These are phyloP conservation scores for Sedum album DNA, from an alignment of 164 flowering plant species.

Conservation along the genomic window DNA sequence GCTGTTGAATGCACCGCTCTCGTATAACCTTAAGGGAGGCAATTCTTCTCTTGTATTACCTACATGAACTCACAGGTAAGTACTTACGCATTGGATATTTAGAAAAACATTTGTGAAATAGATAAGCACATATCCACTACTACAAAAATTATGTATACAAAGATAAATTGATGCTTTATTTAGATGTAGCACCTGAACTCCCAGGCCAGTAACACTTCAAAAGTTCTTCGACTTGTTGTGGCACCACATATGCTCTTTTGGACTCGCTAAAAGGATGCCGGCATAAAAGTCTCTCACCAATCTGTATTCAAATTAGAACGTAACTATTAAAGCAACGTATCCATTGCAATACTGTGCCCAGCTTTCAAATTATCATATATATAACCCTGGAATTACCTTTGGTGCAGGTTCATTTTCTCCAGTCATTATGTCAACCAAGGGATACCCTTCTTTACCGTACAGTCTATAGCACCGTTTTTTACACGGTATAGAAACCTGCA, in stretches of 20 bases:
- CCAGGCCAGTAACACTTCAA: constrained; percentile 94
- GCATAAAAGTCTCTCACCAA: constrained; percentile 72
- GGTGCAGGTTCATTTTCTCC: constrained; percentile 96
- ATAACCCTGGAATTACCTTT: constrained; percentile 40
- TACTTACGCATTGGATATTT: background rate
- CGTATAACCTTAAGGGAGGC: constrained; percentile 56
- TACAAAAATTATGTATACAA: background rate
- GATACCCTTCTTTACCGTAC: constrained; percentile 92
- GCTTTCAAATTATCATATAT: background rate
- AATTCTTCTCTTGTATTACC: constrained; percentile 54
- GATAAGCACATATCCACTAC: background rate
- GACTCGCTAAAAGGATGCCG: constrained; percentile 99
- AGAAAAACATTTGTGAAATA: background rate
- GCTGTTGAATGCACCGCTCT: constrained; percentile 70
- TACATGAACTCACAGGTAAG: constrained; percentile 20
- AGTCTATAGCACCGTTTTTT: constrained; percentile 81
- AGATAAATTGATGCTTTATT: background rate
- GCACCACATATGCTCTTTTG: constrained; percentile 96
- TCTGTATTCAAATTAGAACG: constrained; percentile 27
- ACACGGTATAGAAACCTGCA: constrained; percentile 96
- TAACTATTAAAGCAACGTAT: background rate
- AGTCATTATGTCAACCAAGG: constrained; percentile 91
- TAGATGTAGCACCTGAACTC: constrained; percentile 46
- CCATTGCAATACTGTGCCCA: background rate
- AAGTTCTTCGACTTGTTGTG: constrained; percentile 92